Percentiles rank a stretch among this genome's conserved stretches.
Evolutionary conservation across 192 early-diverging fungal species (phyloP).

Genomic region (Coemansia sp.): DNA sequence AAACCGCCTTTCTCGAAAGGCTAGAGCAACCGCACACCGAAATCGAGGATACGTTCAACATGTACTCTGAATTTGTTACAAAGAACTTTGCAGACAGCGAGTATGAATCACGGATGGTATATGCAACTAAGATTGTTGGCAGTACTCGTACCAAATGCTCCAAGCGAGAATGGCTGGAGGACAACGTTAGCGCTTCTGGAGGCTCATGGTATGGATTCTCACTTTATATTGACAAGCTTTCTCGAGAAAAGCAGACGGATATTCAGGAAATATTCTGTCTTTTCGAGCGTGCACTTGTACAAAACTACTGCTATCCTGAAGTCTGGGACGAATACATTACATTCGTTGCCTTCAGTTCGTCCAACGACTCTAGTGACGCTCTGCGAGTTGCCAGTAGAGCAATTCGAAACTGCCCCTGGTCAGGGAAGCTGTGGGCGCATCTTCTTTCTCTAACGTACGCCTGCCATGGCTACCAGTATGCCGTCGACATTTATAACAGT

Average conservation of each 20-base stretch:
- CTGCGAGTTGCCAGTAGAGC: conserved; percentile 18
- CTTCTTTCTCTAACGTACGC: conserved; percentile 7
- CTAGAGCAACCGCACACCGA: conserved; percentile 32
- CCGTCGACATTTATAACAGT: conserved; percentile 14
- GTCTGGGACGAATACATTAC: conserved; percentile 40
- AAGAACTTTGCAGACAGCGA: conserved; percentile 8
- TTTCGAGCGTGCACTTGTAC: conserved; percentile 34
- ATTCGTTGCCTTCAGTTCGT: conserved; percentile 4
- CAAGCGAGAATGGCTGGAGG: conserved; percentile 25
- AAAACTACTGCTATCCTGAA: conserved; percentile 21
- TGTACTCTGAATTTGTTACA: conserved; percentile 48
- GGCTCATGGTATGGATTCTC: conserved; percentile 21
- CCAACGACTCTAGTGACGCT: conserved; percentile 2
- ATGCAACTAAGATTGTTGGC: conserved; percentile 30
- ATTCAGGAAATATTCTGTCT: conserved; percentile 20
- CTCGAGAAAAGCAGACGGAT: conserved; percentile 6
- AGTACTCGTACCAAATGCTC: conserved; percentile 16
- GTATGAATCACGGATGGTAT: conserved; percentile 44
- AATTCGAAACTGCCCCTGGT: conserved; percentile 42
- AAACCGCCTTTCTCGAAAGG: conserved; percentile 24
- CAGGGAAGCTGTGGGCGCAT: conserved; percentile 49
- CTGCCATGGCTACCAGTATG: conserved; percentile 12
- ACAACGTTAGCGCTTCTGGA: conserved; percentile 9
- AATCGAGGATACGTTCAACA: conserved; percentile 36
- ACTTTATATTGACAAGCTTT: conserved; percentile 23